Base-by-base conservation (phyloP, 441 rosid genomes). In the Raphanus hybrid region DNA sequence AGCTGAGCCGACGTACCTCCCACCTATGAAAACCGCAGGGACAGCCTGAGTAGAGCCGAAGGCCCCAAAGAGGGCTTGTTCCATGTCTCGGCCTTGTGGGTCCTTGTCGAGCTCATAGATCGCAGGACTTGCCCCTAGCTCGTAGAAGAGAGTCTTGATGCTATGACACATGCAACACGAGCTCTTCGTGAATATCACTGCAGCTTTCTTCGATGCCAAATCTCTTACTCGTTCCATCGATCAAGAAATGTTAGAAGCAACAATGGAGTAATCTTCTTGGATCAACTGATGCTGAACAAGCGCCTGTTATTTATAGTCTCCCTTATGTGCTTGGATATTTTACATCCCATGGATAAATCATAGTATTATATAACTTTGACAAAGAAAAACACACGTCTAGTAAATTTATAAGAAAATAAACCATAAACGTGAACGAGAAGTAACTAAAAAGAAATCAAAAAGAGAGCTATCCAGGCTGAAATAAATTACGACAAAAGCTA, bases 101-200 rank as follows among this genome's bases (percentile, higher is more conserved):
- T 92, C 95, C 1, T 82, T 88, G 67, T 94, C 97, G 14, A 92
- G 84, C 90, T 94, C 98, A 35, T 94, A 92, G 77, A 94, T 87
- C 3, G 92, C 95, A 14, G 98, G 98, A 84, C 95, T 92, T 10
- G 94, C 97, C 7, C 97, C 97, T 0, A 88, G 95, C 50, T 92
- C 97, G 64, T 92, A 91, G 73, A 94, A 91, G 35, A 94, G 92
- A 57, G 86, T 81, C 90, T 88, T 92, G 86, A 94, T 90, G 89
- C 96, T 92, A 50, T 94, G 93, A 81, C 96, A 88, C 97, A 92
- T 92, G 83, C 90, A 94, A 78, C 98, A 92, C 5, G 97, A 85
- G 78, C 97, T 94, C 87, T 87, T 92, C 37, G 93, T 92, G 87
- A 94, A 94, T 75, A 94, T 94, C 84, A 94, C 96, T 1, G 95